Evolutionary conservation across 2,329 filamentous ascomycete species (phyloP), one percentile per base, ranked within the genome.

Genomic region (Hypoxylon rubiginosum): DNA sequence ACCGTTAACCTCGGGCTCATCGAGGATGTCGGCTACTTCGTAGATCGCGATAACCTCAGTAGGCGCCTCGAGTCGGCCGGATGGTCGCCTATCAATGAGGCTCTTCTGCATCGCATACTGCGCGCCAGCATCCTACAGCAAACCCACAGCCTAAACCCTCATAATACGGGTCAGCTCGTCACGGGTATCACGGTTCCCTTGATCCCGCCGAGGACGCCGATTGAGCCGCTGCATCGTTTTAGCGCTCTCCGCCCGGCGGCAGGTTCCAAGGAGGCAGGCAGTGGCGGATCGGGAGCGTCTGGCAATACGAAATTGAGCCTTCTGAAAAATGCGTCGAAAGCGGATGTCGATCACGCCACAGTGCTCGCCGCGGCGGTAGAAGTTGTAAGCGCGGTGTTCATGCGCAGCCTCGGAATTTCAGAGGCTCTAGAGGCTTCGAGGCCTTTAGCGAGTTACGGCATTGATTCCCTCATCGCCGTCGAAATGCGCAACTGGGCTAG

Each of bases 351-450:
- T n/a, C 52, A 24, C 32, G 64, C 15, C 30, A 72, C 28, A 28
- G 43, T 74, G 1, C 59, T 75, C 8, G 48, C 68, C 3, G 56
- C 60, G 3, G 62, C 60, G 1, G 71, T 74, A 7, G 70, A 74
- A 26, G 59, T 75, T 2, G 52, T 75, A 5, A 70, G 59, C 28
- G 49, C 52, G 24, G 68, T 74, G 15, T 67, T 78, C 21, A 68
- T 66, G 17, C 72, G 70, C 45, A 69, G 64, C 8, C 62, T 78
- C n/a, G 68, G 72, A 0, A 57, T 76, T 4, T 58, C 64, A 1
- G 70, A 73, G 19, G 59, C 71, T 1, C 69, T 79, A 48, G 72
- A 76, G 19, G 69, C 70, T 0, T 67, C 64, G 2, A 72, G 75
- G 36, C 70, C 74, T 1, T 62, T 77, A 4, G 64, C 46, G 4